Evolutionary conservation across 2,329 filamentous ascomycete species (phyloP), one percentile per base, ranked within the genome.

Genomic region (Epichloe uncinata): DNA sequence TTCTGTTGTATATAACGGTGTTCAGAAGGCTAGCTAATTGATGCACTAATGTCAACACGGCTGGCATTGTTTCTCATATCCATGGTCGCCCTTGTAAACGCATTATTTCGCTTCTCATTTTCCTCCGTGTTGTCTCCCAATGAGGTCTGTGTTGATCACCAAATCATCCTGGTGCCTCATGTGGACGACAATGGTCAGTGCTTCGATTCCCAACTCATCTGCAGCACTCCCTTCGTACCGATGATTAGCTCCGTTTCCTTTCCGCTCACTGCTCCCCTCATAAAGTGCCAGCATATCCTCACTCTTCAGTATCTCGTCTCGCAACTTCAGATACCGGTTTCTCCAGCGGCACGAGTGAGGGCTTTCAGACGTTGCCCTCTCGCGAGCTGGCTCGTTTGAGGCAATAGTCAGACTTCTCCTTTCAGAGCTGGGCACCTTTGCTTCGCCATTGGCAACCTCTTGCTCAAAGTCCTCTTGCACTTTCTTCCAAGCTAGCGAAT

Each of bases 161-260:
- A 77, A 55, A 53, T 78, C 73, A 45, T 75, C 72, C 59, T 67
- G 72, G 42, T 68, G 67, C 55, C 61, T 70, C 56, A 73, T 61
- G 59, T 75, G 74, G 60, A 78, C 63, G 44, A 75, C 69, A 52
- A 76, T 71, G 5, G 73, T 77, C 47, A 77, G 57, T 11, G 73
- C 73, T 51, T 73, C 66, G 33, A 77, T 69, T 15, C 68, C 68
- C 43, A 71, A 54, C 22, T 71, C 66, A 15, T 64, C 64, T 36
- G 35, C 43, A 18, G 42, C 22, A 26, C n/a, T 49, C 20, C 37
- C 45, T 30, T 46, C 16, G 7, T 45, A 38, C 15, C 20, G 18
- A n/a, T 4, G 13, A 13, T 9, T 2, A 2, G 12, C 18, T 48
- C 53, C 49, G 48, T 54, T 49, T 6, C 49, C 52, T 48, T 47